These are phyloP conservation scores for Debaryomyces coudertii DNA, from an alignment of 1,139 yeast species.

Conservation along the genomic window DNA sequence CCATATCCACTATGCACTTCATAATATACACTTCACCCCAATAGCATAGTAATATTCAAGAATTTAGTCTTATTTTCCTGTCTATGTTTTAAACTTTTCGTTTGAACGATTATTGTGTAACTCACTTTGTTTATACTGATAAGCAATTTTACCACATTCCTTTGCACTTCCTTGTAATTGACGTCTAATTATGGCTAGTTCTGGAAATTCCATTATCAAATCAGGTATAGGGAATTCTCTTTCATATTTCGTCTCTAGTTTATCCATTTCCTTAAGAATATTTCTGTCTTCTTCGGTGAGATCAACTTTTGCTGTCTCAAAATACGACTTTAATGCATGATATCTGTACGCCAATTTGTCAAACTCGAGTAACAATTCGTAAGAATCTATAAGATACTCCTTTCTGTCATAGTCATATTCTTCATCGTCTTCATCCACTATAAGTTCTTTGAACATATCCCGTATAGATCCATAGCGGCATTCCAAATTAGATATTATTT, in stretches of 20 bases:
- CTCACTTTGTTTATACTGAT: conserved; percentile 10
- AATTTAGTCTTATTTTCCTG: neutral
- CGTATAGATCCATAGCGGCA: conserved; percentile 20
- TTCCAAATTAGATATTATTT: conserved; percentile 14
- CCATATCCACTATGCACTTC: neutral
- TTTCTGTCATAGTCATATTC: conserved; percentile 7
- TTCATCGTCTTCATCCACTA: conserved; percentile 15
- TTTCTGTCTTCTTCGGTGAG: conserved; percentile 13
- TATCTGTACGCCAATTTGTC: conserved; percentile 30
- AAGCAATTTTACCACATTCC: conserved; percentile 33
- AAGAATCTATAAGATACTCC: conserved; percentile 17
- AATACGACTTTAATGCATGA: conserved; percentile 21
- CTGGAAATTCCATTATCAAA: conserved; percentile 24
- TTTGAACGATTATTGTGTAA: neutral
- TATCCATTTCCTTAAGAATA: conserved; percentile 15
- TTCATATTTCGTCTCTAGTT: conserved; percentile 21
- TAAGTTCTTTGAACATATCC: conserved; percentile 14
- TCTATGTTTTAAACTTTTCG: neutral
- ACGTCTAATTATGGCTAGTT: conserved; percentile 31
- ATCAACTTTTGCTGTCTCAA: conserved; percentile 15
- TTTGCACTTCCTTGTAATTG: conserved; percentile 34
- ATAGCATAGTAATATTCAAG: neutral
- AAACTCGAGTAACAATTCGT: conserved; percentile 23
- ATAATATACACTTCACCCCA: neutral
- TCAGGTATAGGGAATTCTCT: conserved; percentile 27